Evolutionary conservation across 2,329 filamentous ascomycete genomes (phyloP).

Genomic region (Decorospora gaudefroyi): DNA sequence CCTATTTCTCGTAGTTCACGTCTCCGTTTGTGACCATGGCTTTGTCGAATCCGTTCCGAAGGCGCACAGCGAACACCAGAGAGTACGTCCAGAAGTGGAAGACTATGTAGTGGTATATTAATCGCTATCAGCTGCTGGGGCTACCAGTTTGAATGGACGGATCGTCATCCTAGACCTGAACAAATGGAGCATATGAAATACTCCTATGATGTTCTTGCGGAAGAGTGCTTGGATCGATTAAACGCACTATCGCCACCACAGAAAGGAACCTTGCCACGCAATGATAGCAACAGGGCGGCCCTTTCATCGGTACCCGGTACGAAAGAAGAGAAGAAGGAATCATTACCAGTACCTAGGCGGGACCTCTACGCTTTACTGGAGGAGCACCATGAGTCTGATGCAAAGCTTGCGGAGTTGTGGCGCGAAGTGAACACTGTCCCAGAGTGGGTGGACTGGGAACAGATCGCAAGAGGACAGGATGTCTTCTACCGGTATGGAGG

Average conservation of each 20-base stretch:
- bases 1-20: neutral
- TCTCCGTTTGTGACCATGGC: constrained; percentile 43
- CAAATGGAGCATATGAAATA: constrained; percentile 65
- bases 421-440: constrained; percentile 68
- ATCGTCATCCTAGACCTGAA: constrained; percentile 64
- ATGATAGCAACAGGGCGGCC: constrained; percentile 41
- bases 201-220: constrained; percentile 70
- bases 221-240: constrained; percentile 66
- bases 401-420: constrained; percentile 65
- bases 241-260: constrained; percentile 63
- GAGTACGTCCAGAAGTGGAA: constrained; percentile 41
- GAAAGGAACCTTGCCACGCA: constrained; percentile 46
- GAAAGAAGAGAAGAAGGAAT: constrained; percentile 39
- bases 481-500: constrained; percentile 78
- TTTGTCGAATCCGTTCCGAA: constrained; percentile 51
- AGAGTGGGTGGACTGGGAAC: constrained; percentile 77
- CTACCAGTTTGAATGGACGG: constrained; percentile 70
- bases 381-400: constrained; percentile 62
- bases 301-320: constrained; percentile 34
- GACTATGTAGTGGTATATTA: constrained; percentile 17
- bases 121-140: constrained; percentile 60
- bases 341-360: constrained; percentile 48
- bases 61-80: constrained; percentile 51
- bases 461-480: constrained; percentile 73
- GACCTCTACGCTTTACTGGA: constrained; percentile 68